Base-by-base conservation (phyloP, 208 protist species). In the Acanthamoeba castellanii region DNA sequence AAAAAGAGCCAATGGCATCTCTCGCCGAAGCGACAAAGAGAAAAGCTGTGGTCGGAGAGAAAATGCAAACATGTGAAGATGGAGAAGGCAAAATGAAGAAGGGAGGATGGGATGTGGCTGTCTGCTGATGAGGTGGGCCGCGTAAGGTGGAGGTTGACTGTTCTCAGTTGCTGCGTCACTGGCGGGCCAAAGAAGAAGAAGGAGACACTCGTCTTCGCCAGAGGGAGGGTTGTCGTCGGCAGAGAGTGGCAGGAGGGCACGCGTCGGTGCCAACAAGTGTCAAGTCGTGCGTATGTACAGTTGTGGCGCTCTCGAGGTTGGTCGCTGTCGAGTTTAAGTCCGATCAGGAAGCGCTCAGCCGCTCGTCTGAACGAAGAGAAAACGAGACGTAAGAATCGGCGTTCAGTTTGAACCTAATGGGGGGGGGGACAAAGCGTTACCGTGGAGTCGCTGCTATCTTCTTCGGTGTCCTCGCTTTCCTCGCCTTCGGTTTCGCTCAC, bases 401-500 rank as follows among this genome's bases (percentile, higher is more conserved):
- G 45, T 47, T 47, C 3, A 47, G 45, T 3, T 47, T 47, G 45
- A 47, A 13, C 45, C 45, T 8, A 47, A 47, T 32, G 37, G 8
- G 30, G 37, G 72, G 20, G 32, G 20, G 2, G 6, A 34, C 11
- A 9, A 47, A 9, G 32, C 0, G 18, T 27, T 50, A 82, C 72
- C 72, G 72, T 52, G 34, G 37, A 52, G 22, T 66, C 59, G 72
- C 72, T 82, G 72, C 34, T 52, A 20, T 82, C 72, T 50, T 42
- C 34, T 20, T 78, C 78, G 78, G 32, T 27, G 45, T 85, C 34
- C 78, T 85, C 81, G 50, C 81, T 64, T n/a, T 88, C 81, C 18
- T 88, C 78, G 47, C 78, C 78, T 57, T 85, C 81, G n/a, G 81
- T 88, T 27, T 88, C 81, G 52, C 81, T 88, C 81, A 88, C 81